Conservation (phyloP, 805 yeast genomes). For the Metschnikowia amazonensis region DNA sequence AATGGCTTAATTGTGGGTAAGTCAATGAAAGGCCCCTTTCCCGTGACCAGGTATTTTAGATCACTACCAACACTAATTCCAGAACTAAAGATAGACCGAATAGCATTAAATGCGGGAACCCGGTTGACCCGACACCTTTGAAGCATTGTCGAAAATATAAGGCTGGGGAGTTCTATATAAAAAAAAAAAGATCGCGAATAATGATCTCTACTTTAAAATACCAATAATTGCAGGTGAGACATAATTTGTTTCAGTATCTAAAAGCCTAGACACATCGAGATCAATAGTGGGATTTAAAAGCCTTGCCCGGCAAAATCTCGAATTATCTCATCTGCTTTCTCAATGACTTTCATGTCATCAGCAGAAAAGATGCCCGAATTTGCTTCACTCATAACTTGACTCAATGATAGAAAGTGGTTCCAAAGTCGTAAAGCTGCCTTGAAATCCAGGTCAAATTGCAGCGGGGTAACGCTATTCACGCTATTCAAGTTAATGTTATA, state of each 20-base stretch:
- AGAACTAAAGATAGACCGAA: background rate
- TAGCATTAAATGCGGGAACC: background rate
- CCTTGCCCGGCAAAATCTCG: background rate
- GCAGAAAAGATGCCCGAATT: constrained; percentile 28
- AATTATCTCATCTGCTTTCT: constrained; percentile 24
- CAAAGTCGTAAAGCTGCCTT: constrained; percentile 33
- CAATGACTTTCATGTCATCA: constrained; percentile 21
- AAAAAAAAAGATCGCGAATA: background rate
- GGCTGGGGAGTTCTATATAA: background rate
- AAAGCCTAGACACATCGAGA: background rate
- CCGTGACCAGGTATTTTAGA: constrained; percentile 8
- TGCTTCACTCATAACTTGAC: constrained; percentile 23
- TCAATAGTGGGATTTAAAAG: background rate
- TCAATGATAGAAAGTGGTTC: constrained; percentile 29
- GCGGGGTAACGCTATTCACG: constrained; percentile 34
- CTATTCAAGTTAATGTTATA: constrained; percentile 42
- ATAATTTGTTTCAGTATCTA: background rate
- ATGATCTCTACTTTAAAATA: background rate
- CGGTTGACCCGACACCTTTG: background rate
- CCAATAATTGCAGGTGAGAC: background rate
- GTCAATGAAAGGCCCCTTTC: constrained; percentile 15
- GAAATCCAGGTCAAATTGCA: constrained; percentile 31
- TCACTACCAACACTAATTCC: background rate
- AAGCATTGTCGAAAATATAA: background rate
- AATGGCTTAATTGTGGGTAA: constrained; percentile 9